phyloP scores from a whole-genome alignment of 495 filamentous ascomycete genomes.

The Hypoxylon lenormandii region DNA sequence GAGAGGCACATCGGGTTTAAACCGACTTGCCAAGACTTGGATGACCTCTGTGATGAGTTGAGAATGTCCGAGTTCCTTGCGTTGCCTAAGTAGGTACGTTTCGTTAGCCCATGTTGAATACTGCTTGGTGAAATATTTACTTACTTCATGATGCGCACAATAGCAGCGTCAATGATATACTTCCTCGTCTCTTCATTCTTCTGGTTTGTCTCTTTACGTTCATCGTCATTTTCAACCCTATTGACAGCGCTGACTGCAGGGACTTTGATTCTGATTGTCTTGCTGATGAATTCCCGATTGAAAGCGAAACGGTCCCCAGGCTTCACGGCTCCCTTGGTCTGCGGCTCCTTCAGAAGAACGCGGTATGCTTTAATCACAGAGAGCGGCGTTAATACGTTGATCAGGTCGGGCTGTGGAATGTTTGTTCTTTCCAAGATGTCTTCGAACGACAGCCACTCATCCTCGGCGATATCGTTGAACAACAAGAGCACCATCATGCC shows the following conservation, averaged over 20 bases:
- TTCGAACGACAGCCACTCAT: conserved; percentile 77
- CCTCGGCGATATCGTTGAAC: conserved; percentile 81
- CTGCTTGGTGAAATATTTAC: conserved; percentile 44
- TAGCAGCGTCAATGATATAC: conserved; percentile 83
- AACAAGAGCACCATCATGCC: conserved; percentile 89
- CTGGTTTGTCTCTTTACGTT: conserved; percentile 86
- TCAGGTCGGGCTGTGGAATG: conserved; percentile 82
- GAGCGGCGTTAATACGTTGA: conserved; percentile 84
- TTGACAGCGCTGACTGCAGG: conserved; percentile 77
- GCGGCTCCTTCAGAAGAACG: conserved; percentile 83
- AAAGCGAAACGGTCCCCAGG: conserved; percentile 83
- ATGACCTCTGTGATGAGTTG: conserved; percentile 88
- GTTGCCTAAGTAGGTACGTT: conserved; percentile 71
- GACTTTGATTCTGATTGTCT: conserved; percentile 82
- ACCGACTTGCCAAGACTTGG: conserved; percentile 78
- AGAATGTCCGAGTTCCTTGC: conserved; percentile 82
- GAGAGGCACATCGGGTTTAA: conserved; percentile 88
- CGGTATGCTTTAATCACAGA: conserved; percentile 86
- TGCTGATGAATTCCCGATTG: conserved; percentile 85
- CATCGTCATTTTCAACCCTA: conserved; percentile 85
- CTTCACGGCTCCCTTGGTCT: conserved; percentile 79
- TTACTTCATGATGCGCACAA: conserved; percentile 97
- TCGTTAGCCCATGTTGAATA: conserved; percentile 18
- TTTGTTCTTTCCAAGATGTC: conserved; percentile 86
- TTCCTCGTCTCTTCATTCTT: conserved; percentile 84